Evolutionary conservation across 352 stramenopile genomes (phyloP).

Genomic region (Globisporangium uncinulatum): DNA sequence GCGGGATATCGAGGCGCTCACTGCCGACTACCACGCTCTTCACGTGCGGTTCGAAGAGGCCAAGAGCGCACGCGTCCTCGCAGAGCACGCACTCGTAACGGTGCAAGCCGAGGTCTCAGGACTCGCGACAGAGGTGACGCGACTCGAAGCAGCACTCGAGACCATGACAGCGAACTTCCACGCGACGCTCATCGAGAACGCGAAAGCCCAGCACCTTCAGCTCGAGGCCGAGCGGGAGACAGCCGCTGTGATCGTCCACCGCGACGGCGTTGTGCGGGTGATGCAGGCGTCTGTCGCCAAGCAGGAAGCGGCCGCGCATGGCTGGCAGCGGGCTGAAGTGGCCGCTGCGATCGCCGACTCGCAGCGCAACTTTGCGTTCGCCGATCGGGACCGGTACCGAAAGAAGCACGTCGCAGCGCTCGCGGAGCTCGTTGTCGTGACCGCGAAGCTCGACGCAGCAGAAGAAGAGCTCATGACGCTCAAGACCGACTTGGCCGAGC

Average conservation of each 20-base stretch:
- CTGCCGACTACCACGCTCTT: slow-evolving; percentile 27
- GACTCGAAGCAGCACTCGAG: slow-evolving; percentile 10
- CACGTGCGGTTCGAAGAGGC: slow-evolving; percentile 43
- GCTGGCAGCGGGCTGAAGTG: slow-evolving; percentile 54
- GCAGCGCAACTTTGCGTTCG: slow-evolving; percentile 60
- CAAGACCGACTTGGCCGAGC: slow-evolving; percentile 51
- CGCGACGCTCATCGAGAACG: slow-evolving; percentile 21
- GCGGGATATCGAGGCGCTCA: slow-evolving; percentile 15
- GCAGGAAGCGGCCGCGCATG: slow-evolving; percentile 30
- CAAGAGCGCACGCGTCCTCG: slow-evolving; percentile 24
- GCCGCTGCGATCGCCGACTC: slow-evolving; percentile 58
- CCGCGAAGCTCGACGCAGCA: slow-evolving; percentile 32
- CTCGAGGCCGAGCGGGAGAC: slow-evolving; percentile 22
- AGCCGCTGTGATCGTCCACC: slow-evolving; percentile 29
- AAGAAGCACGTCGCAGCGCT: slow-evolving; percentile 33
- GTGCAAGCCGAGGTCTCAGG: slow-evolving; percentile 3
- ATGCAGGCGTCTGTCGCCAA: slow-evolving; percentile 47
- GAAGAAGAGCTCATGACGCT: slow-evolving; percentile 54
- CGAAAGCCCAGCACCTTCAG: slow-evolving; percentile 21
- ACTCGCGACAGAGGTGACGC: slow-evolving; percentile 7
- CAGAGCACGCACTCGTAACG: slow-evolving; percentile 5
- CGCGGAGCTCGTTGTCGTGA: slow-evolving; percentile 39
- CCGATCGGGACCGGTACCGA: slow-evolving; percentile 45
- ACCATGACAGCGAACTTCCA: slow-evolving; percentile 19
- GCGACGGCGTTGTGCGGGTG: slow-evolving; percentile 35